Base-by-base conservation (phyloP, 257 asterid species). In the Solanum gandarillasii region DNA sequence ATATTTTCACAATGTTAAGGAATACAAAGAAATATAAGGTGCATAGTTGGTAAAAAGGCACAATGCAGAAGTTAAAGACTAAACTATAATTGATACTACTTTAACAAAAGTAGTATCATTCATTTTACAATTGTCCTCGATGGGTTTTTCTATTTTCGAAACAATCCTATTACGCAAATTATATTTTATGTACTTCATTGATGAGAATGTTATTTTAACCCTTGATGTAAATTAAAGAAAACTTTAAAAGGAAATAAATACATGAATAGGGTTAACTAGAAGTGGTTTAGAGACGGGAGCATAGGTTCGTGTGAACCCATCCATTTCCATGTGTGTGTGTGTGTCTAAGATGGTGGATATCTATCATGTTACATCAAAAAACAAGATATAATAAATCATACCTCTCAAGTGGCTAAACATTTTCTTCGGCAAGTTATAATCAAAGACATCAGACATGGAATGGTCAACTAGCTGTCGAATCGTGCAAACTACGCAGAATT, bases 361-460 rank as follows among this genome's bases (percentile, higher is more conserved):
- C n/a, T 74, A 9, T 60, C 29, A 23, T 21, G 21, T 12, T 32
- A 58, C 0, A 2, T 18, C 4, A 41, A 25, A 29, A 41, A 43
- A 3, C 9, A 73, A 82, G 79, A 88, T 31, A 43, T 84, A 29
- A 65, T 35, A 79, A 16, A 91, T 98, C 98, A 96, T 96, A 94
- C 99, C 90, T 73, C 89, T 94, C 92, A 96, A 89, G 89, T 93
- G 95, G 92, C 91, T 68, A 14, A 91, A 92, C 39, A 95, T 87
- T 68, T 85, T 86, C 84, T 41, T 21, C 12, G 98, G 98, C 6
- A 87, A 67, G 60, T 94, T 85, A 29, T 60, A 21, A 21, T 21
- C 12, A 88, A 39, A 78, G 86, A 20, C 65, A 88, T 89, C 0
- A 86, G 62, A 58, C 89, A 94, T 82, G 2, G 96, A 93, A 9